phyloP scores from a whole-genome alignment of 2,329 filamentous ascomycete species.

The Fusarium camptoceras region DNA sequence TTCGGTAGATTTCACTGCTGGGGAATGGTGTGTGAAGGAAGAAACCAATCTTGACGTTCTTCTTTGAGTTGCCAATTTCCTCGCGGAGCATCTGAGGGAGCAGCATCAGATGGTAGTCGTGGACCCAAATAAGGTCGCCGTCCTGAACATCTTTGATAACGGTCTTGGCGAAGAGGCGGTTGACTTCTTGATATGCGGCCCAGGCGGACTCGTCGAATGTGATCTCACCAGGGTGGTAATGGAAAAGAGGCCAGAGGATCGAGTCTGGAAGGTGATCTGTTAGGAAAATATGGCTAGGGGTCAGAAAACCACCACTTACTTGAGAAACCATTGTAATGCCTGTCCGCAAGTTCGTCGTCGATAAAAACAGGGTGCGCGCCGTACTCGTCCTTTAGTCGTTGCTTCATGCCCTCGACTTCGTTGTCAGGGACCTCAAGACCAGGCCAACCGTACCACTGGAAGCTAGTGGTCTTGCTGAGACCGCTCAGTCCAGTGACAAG shows the following conservation, averaged over 20 bases:
- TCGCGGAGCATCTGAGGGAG: conserved; percentile 95
- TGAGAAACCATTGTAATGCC: conserved; percentile 97
- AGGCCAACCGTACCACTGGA: conserved; percentile 99
- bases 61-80: conserved; percentile 81
- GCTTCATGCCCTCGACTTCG: conserved; percentile 79
- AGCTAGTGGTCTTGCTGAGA: conserved; percentile 89
- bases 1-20: conserved; percentile 95
- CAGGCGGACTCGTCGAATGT: conserved; percentile 96
- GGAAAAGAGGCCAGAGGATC: conserved; percentile 98
- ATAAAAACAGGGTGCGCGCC: conserved; percentile 93
- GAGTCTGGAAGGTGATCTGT: conserved; percentile 70
- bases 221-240: conserved; percentile 98
- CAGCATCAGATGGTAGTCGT: conserved; percentile 98
- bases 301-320: conserved; percentile 68
- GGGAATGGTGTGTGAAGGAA: conserved; percentile 98
- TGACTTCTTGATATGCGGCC: conserved; percentile 93
- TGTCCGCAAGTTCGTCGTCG: conserved; percentile 90
- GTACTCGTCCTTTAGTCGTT: conserved; percentile 86
- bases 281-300: conserved; percentile 3
- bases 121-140: conserved; percentile 96
- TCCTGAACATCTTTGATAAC: conserved; percentile 90
- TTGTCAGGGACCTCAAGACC: conserved; percentile 90
- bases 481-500: conserved; percentile 94
- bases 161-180: conserved; percentile 89
- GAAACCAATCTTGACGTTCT: conserved; percentile 97